Evolutionary conservation across 139 green algal genomes (phyloP).

Genomic region (Chlorella sorokiniana): DNA sequence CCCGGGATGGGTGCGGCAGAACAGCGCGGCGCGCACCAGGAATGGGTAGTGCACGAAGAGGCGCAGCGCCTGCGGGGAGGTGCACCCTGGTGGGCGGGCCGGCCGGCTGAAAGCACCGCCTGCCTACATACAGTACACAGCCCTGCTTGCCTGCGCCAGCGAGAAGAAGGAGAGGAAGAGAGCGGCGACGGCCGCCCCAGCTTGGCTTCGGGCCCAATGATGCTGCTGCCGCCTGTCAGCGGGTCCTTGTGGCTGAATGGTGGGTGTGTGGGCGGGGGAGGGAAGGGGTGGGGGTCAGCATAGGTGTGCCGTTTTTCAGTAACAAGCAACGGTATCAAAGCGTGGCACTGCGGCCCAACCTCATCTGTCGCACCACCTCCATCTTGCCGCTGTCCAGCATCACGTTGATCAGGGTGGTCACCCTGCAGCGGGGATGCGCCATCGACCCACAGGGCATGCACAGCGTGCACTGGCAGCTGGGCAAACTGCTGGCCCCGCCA

Average conservation of each 20-base stretch:
- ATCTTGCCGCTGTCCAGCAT: constrained; percentile 3
- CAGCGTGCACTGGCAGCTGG: no score
- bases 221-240: constrained; percentile 5
- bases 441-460: no score
- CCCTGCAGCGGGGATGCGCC: not conserved
- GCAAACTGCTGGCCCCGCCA: no score
- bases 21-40: not conserved
- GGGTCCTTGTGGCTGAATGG: not conserved
- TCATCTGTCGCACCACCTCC: constrained; percentile 12
- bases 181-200: not conserved
- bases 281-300: not conserved
- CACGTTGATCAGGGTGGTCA: constrained; percentile 22
- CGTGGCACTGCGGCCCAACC: not conserved
- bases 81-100: not conserved
- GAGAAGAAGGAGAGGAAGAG: constrained; percentile 25
- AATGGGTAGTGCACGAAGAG: constrained; percentile 34
- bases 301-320: not conserved
- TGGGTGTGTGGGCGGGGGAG: not conserved
- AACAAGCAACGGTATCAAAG: no score
- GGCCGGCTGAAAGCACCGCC: no score
- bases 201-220: constrained; percentile 22
- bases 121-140: not conserved
- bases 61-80: constrained; percentile 3
- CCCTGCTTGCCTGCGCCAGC: not conserved
- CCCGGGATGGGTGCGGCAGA: constrained; percentile 4